Base-by-base conservation (phyloP, 371 early-diverging fungal species). In the Zychaea mexicana region DNA sequence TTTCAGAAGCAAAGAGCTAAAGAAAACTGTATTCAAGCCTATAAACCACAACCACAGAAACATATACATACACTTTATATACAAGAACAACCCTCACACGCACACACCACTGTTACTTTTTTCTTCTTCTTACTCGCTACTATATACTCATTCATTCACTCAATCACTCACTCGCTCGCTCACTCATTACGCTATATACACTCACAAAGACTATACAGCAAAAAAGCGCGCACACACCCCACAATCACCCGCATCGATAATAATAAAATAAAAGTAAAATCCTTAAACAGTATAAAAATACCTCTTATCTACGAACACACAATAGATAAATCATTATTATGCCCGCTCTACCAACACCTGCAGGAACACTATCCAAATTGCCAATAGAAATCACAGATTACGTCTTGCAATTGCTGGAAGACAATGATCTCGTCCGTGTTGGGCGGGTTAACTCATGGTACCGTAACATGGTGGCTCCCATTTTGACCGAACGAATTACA, bases 1-100 rank as follows among this genome's bases (percentile, higher is more conserved):
- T 83, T 47, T 19, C 60, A 32, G 68, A 70, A 62, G 70, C 74
- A 27, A 73, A 73, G 45, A 67, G 67, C 47, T 69, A 62, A 67
- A 45, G 57, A 27, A n/a, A 9, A 28, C 28, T 22, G 42, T 31
- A 47, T 33, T 8, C 12, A 33, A 33, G 12, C 5, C n/a, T 8
- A 33, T 5, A 33, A 33, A 33, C 5, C 5, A 33, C 5, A 12
- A 33, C 12, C 12, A 33, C 33, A 33, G 12, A 33, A 8, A 33
- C 33, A 33, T 33, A 33, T 8, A 8, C 33, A 42, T 42, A n/a
- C n/a, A 42, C n/a, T 42, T 15, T 17, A 42, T 17, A n/a, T 3
- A 15, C 15, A 42, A 17, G 15, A 13, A 42, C 42, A 42, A 42
- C 7, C n/a, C n/a, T n/a, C n/a, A 42, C 15, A 42, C 42, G 15